A percentile compares a stretch with the other conserved stretches of the same genome.
phyloP scores from a whole-genome alignment of 2,329 filamentous ascomycete genomes.

The Dryadomyces quercivorus region DNA sequence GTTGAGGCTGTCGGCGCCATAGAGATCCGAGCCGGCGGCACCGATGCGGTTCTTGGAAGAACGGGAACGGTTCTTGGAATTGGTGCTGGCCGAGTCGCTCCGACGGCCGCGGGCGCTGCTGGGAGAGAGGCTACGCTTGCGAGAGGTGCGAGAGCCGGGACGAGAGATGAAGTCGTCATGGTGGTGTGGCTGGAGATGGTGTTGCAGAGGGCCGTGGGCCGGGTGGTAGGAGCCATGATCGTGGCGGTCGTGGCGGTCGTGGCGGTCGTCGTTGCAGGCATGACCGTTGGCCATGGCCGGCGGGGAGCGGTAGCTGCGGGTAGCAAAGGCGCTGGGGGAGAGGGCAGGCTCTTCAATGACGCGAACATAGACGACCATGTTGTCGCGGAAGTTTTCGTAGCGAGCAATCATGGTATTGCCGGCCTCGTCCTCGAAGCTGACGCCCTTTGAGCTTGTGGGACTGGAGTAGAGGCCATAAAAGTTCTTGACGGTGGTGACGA shows the following conservation, averaged over 20 bases:
- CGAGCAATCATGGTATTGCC: constrained; percentile 87
- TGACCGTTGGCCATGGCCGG: constrained; percentile 17
- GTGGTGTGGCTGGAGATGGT: background rate
- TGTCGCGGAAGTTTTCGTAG: constrained; percentile 88
- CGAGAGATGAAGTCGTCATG: constrained; percentile 45
- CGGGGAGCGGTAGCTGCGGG: constrained; percentile 10
- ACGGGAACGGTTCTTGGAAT: constrained; percentile 52
- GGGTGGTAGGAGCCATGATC: constrained; percentile 37
- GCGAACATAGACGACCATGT: constrained; percentile 88
- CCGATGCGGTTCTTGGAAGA: constrained; percentile 54
- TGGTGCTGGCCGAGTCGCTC: constrained; percentile 58
- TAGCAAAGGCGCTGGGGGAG: constrained; percentile 27
- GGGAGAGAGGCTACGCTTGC: constrained; percentile 69
- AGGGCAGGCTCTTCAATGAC: constrained; percentile 53
- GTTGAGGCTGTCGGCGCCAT: constrained; percentile 50
- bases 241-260: constrained; percentile 31
- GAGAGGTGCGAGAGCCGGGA: constrained; percentile 57
- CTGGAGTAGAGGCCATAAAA: constrained; percentile 93
- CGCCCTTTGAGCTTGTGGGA: constrained; percentile 56
- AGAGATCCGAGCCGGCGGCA: constrained; percentile 37
- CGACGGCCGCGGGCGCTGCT: constrained; percentile 56
- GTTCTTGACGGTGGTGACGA: constrained; percentile 97
- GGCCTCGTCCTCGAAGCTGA: constrained; percentile 87
- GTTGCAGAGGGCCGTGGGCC: constrained; percentile 27
- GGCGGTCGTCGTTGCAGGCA: constrained; percentile 22